Percentiles rank a stretch among this genome's conserved stretches.
These are phyloP conservation scores for Gynochthodes officinalis DNA, from an alignment of 257 asterid species.

Conservation along the genomic window DNA sequence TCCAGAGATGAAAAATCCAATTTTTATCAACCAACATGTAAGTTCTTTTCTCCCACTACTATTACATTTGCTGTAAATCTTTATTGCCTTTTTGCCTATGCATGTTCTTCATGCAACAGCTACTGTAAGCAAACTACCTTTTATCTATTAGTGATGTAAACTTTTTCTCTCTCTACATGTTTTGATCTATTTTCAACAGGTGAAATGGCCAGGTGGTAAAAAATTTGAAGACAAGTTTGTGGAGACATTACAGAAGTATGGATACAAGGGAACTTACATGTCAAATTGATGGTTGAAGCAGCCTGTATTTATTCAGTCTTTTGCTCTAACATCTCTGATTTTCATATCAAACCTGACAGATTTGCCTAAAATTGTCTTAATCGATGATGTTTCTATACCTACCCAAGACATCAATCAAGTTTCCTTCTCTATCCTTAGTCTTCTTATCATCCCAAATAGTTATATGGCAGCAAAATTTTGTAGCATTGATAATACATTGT, in stretches of 20 bases:
- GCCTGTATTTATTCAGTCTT: constrained; percentile 90
- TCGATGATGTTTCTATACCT: constrained; percentile 47
- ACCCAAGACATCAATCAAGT: constrained; percentile 99
- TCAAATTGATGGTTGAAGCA: constrained; percentile 80
- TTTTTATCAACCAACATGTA: constrained; percentile 76
- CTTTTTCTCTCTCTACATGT: neutral
- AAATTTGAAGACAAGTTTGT: constrained; percentile 87
- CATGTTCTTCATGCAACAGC: too few relatives aligned
- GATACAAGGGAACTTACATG: constrained; percentile 81
- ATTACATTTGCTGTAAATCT: neutral
- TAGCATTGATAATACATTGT: neutral
- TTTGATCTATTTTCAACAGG: constrained; percentile 41
- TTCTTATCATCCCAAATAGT: neutral
- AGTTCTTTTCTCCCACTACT: constrained; percentile 31
- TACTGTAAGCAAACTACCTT: too few relatives aligned
- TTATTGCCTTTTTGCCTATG: neutral
- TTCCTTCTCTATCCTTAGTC: neutral
- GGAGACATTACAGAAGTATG: constrained; percentile 64
- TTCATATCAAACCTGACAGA: constrained; percentile 67
- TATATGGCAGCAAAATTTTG: neutral
- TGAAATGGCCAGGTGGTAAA: constrained; percentile 83
- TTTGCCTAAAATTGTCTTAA: constrained; percentile 76
- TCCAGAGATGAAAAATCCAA: constrained; percentile 97
- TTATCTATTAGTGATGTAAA: too few relatives aligned
- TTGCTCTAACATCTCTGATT: constrained; percentile 84